Base-by-base conservation (phyloP, 441 rosid species). In the Jatropha multifida region DNA sequence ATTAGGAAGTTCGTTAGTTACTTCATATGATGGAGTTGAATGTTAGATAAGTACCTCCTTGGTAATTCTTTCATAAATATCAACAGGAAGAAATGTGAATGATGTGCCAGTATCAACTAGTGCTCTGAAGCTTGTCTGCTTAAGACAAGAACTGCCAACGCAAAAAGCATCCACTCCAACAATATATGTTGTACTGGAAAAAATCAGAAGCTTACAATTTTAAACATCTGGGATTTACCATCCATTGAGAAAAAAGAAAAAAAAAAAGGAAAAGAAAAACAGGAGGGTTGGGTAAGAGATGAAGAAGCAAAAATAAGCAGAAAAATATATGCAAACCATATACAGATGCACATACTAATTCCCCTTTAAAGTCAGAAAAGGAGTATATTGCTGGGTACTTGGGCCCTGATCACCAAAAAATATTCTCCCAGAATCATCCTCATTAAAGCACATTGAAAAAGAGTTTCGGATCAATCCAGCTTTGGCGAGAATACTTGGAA, bases 331-430 rank as follows among this genome's bases (percentile, higher is more conserved):
- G 42, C 17, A 42, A 64, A 37, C 18, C 55, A 20, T 65, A 67
- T 62, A 27, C 66, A 81, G 68, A 61, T 72, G 15, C 48, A 63
- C 86, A 68, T 89, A 93, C 97, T 83, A 90, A 80, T 90, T 85
- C 40, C 88, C 90, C 71, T 90, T 60, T 52, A 66, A 71, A 15
- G 87, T 86, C 76, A 88, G 80, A 75, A 93, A 90, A 14, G 85
- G 77, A 27, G 97, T 86, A 77, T 91, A 87, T 62, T 89, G 87
- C 78, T 93, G 97, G 74, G 76, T 64, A 55, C 79, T 75, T 3
- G 88, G 88, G 51, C 97, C 98, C 73, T 82, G 83, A 74, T 93
- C 98, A 73, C 98, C 97, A 72, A 93, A 93, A 81, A 85, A 84
- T 67, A 93, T 88, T 72, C 90, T 87, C 74, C 98, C 98, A 15